Percentiles rank a stretch among this genome's conserved stretches.
phyloP scores from a whole-genome alignment of 73 alveolate species.

The Paramecium octaurelia region DNA sequence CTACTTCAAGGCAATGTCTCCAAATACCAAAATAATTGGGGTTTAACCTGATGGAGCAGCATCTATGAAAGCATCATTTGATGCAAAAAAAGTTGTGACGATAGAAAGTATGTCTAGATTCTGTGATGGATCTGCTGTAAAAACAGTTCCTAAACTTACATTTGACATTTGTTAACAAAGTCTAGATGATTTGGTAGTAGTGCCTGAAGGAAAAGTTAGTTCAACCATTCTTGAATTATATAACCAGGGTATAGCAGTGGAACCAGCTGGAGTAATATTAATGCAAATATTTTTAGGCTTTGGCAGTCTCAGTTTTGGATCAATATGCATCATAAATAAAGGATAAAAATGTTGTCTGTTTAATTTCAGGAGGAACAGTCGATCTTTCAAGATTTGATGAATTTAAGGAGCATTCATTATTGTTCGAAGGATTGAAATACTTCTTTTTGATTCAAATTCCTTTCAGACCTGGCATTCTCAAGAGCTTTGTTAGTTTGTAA shows the following conservation, averaged over 20 bases:
- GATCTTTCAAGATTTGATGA: conserved; percentile 58
- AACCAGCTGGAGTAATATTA: conserved; percentile 54
- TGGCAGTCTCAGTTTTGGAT: conserved; percentile 41
- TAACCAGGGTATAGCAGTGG: conserved; percentile 37
- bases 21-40: conserved; percentile 39
- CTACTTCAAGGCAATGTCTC: conserved; percentile 25
- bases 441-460: conserved; percentile 52
- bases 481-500: conserved; percentile 33
- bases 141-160: conserved; percentile 29
- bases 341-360: conserved; percentile 46
- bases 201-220: conserved; percentile 50
- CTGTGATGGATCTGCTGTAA: conserved; percentile 57
- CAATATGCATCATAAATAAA: conserved; percentile 8
- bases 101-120: conserved; percentile 55
- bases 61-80: conserved; percentile 41
- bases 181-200: conserved; percentile 17
- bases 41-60: conserved; percentile 53
- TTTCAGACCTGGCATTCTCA: conserved; percentile 34
- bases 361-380: conserved; percentile 48
- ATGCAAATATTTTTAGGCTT: background rate
- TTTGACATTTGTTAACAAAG: conserved; percentile 6
- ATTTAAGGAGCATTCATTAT: conserved; percentile 42
- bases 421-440: conserved; percentile 51
- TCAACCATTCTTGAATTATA: conserved; percentile 26
- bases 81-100: conserved; percentile 4